These are phyloP conservation scores for Fusarium albidum DNA, from an alignment of 2,329 filamentous ascomycete species.

Conservation along the genomic window DNA sequence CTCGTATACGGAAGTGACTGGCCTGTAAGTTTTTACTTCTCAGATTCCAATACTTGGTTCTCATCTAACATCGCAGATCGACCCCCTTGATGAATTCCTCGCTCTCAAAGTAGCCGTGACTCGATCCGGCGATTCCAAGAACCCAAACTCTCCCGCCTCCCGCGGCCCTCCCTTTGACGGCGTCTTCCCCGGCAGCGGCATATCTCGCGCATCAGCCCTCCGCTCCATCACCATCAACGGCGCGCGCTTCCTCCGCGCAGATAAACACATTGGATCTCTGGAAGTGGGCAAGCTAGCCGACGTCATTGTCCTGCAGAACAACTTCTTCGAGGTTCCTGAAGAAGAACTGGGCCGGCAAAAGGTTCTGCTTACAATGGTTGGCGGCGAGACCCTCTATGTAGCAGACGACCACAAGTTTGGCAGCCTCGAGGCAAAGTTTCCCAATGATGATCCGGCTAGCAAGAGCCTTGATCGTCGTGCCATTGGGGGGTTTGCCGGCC, in stretches of 20 bases:
- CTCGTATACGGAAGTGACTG: conserved; percentile 40
- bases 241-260: conserved; percentile 37
- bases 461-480: conserved; percentile 26
- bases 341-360: conserved; percentile 37
- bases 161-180: conserved; percentile 31
- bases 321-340: conserved; percentile 38
- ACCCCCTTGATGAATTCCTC: conserved; percentile 40
- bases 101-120: conserved; percentile 40
- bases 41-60: no score
- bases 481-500: conserved; percentile 29
- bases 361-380: conserved; percentile 39
- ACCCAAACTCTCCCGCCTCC: conserved; percentile 37
- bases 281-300: conserved; percentile 40
- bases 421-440: conserved; percentile 35
- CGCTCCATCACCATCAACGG: conserved; percentile 37
- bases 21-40: conserved; percentile 30
- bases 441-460: conserved; percentile 30
- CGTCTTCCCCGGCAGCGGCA: conserved; percentile 31
- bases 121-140: conserved; percentile 36
- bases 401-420: conserved; percentile 36
- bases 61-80: conserved; percentile 29
- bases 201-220: conserved; percentile 33
- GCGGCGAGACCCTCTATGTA: conserved; percentile 39
- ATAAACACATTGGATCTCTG: conserved; percentile 37
- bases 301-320: conserved; percentile 35